These are phyloP conservation scores for Venturia pyrina DNA, from an alignment of 2,329 filamentous ascomycete species.

Conservation along the genomic window DNA sequence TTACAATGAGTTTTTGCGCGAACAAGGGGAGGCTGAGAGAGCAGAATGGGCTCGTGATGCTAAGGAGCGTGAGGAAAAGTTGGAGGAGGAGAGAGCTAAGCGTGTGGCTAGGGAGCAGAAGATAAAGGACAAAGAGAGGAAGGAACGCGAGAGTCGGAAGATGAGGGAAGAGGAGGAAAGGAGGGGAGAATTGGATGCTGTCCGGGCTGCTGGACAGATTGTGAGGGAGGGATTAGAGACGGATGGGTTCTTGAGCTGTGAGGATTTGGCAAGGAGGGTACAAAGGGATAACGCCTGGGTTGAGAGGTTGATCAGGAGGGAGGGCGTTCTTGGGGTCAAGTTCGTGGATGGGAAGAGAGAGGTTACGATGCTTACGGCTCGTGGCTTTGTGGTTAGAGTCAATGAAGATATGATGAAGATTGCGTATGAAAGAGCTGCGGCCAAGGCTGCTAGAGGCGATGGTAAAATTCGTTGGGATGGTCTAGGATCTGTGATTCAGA, in stretches of 20 bases:
- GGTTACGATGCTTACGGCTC: constrained; percentile 30
- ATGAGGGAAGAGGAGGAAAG: constrained; percentile 26
- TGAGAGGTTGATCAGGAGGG: constrained; percentile 30
- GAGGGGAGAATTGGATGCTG: constrained; percentile 27
- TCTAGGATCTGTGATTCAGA: constrained; percentile 30
- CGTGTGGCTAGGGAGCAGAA: constrained; percentile 32
- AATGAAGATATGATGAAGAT: constrained; percentile 28
- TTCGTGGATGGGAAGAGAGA: constrained; percentile 19
- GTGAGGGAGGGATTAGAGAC: constrained; percentile 23
- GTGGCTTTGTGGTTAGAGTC: constrained; percentile 33
- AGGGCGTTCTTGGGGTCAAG: constrained; percentile 26
- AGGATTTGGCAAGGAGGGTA: constrained; percentile 30
- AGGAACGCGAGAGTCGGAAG: constrained; percentile 30
- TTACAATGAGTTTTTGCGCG: constrained; percentile 41
- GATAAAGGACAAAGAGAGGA: constrained; percentile 30
- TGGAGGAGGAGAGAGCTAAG: constrained; percentile 32
- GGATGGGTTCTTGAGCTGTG: constrained; percentile 25
- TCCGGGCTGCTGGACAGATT: constrained; percentile 18
- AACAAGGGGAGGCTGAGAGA: constrained; percentile 37
- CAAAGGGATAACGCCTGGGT: constrained; percentile 34
- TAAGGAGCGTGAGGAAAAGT: constrained; percentile 34
- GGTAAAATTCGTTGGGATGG: constrained; percentile 27
- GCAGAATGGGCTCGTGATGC: constrained; percentile 32
- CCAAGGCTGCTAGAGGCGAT: constrained; percentile 17
- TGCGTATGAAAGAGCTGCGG: constrained; percentile 28